phyloP scores from a whole-genome alignment of 225 moss, liverwort and hornwort species.

The Polytrichum commune region DNA sequence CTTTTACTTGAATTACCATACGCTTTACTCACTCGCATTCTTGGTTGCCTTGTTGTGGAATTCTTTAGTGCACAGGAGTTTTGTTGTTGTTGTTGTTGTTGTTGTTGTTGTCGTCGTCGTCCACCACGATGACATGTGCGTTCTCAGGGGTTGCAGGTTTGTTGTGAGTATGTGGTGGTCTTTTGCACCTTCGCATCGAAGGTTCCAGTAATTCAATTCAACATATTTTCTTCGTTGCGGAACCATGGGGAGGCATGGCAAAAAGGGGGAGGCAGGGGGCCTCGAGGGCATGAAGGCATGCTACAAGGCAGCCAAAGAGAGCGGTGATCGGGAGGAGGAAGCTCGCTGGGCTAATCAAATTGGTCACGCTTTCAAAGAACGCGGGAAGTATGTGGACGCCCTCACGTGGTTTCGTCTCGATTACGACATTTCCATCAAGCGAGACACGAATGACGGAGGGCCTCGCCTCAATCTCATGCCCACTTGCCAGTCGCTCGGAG shows the following conservation, averaged over 20 bases:
- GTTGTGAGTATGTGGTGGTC: too few relatives aligned
- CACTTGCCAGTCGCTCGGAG: constrained; percentile 84
- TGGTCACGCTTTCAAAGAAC: constrained; percentile 79
- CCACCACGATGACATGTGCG: too few relatives aligned
- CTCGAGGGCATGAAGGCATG: constrained; percentile 54
- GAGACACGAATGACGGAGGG: constrained; percentile 13
- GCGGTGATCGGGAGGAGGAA: constrained; percentile 81
- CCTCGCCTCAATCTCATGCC: constrained; percentile 68
- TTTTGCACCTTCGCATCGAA: too few relatives aligned
- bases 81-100: too few relatives aligned
- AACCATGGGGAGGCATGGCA: constrained; percentile 42
- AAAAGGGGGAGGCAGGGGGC: constrained; percentile 18
- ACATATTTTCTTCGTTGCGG: neutral
- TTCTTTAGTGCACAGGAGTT: too few relatives aligned
- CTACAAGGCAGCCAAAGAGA: constrained; percentile 62
- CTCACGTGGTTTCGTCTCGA: constrained; percentile 83
- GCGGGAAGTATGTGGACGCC: constrained; percentile 82
- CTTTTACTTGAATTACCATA: too few relatives aligned
- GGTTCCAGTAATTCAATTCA: too few relatives aligned
- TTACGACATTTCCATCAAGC: constrained; percentile 66
- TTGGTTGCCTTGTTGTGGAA: too few relatives aligned
- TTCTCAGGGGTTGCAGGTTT: too few relatives aligned
- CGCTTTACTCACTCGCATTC: too few relatives aligned
- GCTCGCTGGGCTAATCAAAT: constrained; percentile 97
- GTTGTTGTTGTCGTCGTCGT: too few relatives aligned